These are phyloP conservation scores for Fusarium sp. DNA, from an alignment of 2,329 filamentous ascomycete genomes.

Conservation along the genomic window DNA sequence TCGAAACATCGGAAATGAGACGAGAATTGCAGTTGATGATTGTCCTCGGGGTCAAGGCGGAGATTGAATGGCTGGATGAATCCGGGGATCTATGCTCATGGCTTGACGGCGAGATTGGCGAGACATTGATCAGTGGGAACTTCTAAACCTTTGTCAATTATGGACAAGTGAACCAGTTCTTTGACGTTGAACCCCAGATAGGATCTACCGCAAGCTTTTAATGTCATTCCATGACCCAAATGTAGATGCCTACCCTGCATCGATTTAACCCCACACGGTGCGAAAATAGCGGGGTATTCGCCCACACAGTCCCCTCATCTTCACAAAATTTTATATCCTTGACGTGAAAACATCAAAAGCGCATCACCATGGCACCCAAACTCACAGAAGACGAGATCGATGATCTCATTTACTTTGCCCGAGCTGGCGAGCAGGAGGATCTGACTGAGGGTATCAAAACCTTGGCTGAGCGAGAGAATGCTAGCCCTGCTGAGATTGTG, in stretches of 20 bases:
- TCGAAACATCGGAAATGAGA: constrained; percentile 58
- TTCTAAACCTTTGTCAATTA: background rate
- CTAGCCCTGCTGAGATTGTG: constrained; percentile 75
- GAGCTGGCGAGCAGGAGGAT: constrained; percentile 81
- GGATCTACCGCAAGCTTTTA: background rate
- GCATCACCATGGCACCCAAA: constrained; percentile 62
- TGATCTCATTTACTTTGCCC: constrained; percentile 90
- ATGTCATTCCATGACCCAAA: background rate
- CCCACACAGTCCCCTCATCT: constrained; percentile 59
- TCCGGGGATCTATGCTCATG: constrained; percentile 65
- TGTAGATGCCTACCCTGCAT: constrained; percentile 46
- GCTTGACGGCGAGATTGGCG: constrained; percentile 62
- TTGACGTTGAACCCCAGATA: no score
- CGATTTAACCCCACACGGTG: constrained; percentile 51
- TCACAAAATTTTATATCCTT: constrained; percentile 53
- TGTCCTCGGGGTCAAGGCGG: constrained; percentile 80
- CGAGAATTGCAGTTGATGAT: constrained; percentile 80
- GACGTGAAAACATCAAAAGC: constrained; percentile 32
- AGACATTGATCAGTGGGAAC: constrained; percentile 15
- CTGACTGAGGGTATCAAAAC: constrained; percentile 72
- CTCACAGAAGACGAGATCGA: constrained; percentile 87
- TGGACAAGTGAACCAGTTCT: no score
- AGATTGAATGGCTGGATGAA: constrained; percentile 80
- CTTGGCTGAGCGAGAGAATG: constrained; percentile 74
- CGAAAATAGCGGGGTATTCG: constrained; percentile 54